Evolutionary conservation across 169 alveolate genomes (phyloP).

Genomic region (Plasmodium blacklocki): DNA sequence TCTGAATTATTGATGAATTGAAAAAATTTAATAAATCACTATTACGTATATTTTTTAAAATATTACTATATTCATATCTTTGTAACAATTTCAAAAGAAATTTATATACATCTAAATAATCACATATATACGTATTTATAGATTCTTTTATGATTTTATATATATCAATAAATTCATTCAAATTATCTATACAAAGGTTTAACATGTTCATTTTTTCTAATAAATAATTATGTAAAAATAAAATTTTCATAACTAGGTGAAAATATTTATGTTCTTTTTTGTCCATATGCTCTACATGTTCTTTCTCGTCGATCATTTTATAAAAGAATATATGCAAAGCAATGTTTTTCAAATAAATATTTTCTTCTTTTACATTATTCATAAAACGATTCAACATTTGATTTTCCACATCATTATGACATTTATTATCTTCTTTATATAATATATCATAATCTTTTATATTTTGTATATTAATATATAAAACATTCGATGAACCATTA

Average conservation of each 20-base stretch:
- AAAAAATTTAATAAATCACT: slow-evolving; percentile 48
- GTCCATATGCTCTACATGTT: neutral
- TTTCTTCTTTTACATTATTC: neutral
- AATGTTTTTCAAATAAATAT: slow-evolving; percentile 24
- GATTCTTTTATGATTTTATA: slow-evolving; percentile 10
- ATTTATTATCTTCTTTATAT: slow-evolving; percentile 36
- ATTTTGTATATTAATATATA: slow-evolving; percentile 13
- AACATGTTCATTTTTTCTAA: slow-evolving; percentile 69
- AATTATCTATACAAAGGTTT: slow-evolving; percentile 36
- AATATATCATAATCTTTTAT: slow-evolving; percentile 46
- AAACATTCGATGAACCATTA: neutral
- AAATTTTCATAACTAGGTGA: slow-evolving; percentile 29
- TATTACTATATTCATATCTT: slow-evolving; percentile 10
- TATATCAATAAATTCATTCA: neutral
- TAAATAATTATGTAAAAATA: slow-evolving; percentile 72
- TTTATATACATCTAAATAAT: slow-evolving; percentile 39
- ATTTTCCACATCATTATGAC: slow-evolving; percentile 12
- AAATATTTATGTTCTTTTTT: slow-evolving; percentile 11
- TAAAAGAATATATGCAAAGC: slow-evolving; percentile 36
- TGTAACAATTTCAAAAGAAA: slow-evolving; percentile 49
- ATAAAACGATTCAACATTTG: slow-evolving; percentile 17
- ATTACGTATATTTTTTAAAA: slow-evolving; percentile 13
- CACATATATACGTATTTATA: slow-evolving; percentile 3
- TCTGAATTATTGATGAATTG: slow-evolving; percentile 63
- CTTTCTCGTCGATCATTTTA: neutral